Base-by-base conservation (phyloP, 2,329 filamentous ascomycete genomes). In the Ceratocystiopsis brevicomis region DNA sequence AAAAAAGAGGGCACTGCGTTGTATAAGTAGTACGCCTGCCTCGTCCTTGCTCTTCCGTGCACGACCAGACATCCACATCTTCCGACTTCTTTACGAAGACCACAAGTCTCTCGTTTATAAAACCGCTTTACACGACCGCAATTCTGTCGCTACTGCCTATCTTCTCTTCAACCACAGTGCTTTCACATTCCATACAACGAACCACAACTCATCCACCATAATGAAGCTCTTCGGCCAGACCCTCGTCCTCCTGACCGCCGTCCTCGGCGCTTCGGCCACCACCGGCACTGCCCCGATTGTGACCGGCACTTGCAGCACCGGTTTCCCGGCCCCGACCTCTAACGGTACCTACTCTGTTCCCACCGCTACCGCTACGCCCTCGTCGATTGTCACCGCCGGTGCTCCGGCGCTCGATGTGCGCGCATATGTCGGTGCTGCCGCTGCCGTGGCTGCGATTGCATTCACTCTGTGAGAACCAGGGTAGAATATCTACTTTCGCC, bases 381-480 rank as follows among this genome's bases (percentile, higher is more conserved):
- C n/a, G 19, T 21, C 19, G 19, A 21, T 21, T 30, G 42, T 41
- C 17, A 45, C 44, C 4, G 43, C 49, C 16, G 49, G 47, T 15
- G 47, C 47, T 12, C 33, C 35, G 15, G 37, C 39, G 12, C 33
- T 48, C 4, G 47, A 45, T n/a, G 38, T 43, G 37, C 45, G 46
- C 33, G 41, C 44, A 6, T 38, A 45, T 11, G 42, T 47, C 39
- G 47, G 47, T 14, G 49, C 49, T 14, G 46, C 36, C 21, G 49
- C 47, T 5, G 49, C 46, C 18, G 49, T 50, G 4, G 49, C 49
- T 6, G 49, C 47, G 30, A 39, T 49, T 38, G 49, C 48, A 25
- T 47, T 50, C 39, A 39, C 46, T 17, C 46, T 50, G 45, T 50
- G 48, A 48, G 25, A 30, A 30, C 25, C 25, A 30, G 25, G 10